phyloP scores from a whole-genome alignment of 2,329 filamentous ascomycete genomes.

The Alternaria sp. region DNA sequence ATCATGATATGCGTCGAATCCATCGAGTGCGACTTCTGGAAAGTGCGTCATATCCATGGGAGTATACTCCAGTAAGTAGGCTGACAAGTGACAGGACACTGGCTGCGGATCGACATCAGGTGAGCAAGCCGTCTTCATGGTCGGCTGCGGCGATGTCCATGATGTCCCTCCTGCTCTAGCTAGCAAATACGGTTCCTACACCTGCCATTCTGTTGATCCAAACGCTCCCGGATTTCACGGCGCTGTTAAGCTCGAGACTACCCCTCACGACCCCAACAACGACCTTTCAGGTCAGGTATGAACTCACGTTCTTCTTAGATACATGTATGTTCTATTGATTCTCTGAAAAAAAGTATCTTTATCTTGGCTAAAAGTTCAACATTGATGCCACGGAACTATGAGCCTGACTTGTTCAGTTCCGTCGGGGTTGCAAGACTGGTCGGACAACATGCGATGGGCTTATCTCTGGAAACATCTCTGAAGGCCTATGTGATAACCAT shows the following conservation, averaged over 20 bases:
- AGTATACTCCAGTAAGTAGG: too few relatives aligned
- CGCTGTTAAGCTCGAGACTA: neutral
- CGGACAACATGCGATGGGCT: neutral
- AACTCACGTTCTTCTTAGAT: neutral
- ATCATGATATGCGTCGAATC: conserved; percentile 21
- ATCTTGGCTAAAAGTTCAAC: neutral
- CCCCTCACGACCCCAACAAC: conserved; percentile 2
- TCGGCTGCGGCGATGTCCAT: conserved; percentile 8
- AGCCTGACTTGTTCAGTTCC: neutral
- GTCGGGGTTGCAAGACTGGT: neutral
- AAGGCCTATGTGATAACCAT: neutral
- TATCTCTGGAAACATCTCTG: neutral
- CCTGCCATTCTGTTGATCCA: neutral
- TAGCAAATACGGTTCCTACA: conserved; percentile 2
- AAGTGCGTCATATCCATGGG: neutral
- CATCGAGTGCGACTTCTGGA: conserved; percentile 21
- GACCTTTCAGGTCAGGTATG: neutral
- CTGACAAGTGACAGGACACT: neutral
- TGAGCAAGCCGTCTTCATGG: neutral
- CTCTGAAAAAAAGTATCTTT: neutral
- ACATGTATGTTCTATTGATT: neutral
- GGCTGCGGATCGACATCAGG: neutral
- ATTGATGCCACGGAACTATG: neutral
- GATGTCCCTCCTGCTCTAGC: neutral
- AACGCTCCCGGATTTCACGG: neutral